Evolutionary conservation across 768 basidiomycete species (phyloP), one percentile per base, ranked within the genome.

Genomic region (Boletus barrowsii): DNA sequence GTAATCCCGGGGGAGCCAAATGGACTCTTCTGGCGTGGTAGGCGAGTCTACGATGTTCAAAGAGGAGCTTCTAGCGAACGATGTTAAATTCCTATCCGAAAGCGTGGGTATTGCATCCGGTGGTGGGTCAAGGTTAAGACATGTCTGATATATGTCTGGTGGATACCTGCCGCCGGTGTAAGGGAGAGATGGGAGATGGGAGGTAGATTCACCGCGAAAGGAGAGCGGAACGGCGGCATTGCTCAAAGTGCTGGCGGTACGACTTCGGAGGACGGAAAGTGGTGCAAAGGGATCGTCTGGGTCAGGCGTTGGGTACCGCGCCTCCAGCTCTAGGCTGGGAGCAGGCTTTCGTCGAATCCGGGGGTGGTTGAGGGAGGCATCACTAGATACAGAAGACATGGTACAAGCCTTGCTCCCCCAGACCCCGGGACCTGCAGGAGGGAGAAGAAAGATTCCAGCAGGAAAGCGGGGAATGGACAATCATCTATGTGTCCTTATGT

Each of bases 261-360:
- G 79, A 55, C 76, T 79, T 47, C 87, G 81, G 26, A 89, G 75
- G 24, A 82, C 81, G 63, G 81, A 79, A 41, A 89, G 79, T 0
- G 87, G 81, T 6, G 83, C 86, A 58, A 88, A 88, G 2, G 87
- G 87, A 65, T 89, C 86, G 17, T 62, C 64, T 20, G 85, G 86
- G 69, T 89, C 87, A 30, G 86, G 85, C 2, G 74, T 68, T 5
- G 87, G 87, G 66, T 88, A 89, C 39, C 81, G 75, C 49, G 75
- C 63, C 10, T 79, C 75, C 60, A 77, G 67, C 47, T 79, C 78
- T 51, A 83, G 73, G 43, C 71, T 64, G 7, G 84, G 85, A 4
- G 82, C 72, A 6, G 82, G 84, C 62, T 86, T 86, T 51, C 86
- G 81, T 45, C 69, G 64, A 20, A 72, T 55, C 2, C 69, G 69